phyloP scores from a whole-genome alignment of 352 stramenopile genomes.

The Phytophthora syringae region DNA sequence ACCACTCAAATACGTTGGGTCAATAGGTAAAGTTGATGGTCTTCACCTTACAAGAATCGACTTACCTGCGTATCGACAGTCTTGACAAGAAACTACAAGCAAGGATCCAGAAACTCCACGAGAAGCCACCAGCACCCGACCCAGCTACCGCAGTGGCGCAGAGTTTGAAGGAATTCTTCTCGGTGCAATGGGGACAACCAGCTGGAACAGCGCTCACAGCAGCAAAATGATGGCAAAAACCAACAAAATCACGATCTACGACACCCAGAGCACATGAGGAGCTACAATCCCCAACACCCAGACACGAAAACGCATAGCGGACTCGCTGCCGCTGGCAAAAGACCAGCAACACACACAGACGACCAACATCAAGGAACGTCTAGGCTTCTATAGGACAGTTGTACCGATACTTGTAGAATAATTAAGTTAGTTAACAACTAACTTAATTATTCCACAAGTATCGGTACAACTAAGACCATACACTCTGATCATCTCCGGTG shows the following conservation, averaged over 20 bases:
- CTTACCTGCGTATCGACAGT: too few relatives aligned
- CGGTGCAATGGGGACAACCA: neutral
- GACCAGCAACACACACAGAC: neutral
- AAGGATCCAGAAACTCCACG: too few relatives aligned
- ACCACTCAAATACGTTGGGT: too few relatives aligned
- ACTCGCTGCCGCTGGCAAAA: neutral
- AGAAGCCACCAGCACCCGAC: neutral
- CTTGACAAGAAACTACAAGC: neutral
- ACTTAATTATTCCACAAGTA: too few relatives aligned
- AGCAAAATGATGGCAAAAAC: neutral
- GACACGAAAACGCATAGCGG: neutral
- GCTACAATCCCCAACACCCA: neutral
- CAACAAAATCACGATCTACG: neutral
- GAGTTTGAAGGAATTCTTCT: neutral
- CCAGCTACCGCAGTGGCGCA: neutral
- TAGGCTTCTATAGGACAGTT: neutral
- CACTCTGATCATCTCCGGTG: too few relatives aligned
- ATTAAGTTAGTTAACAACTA: too few relatives aligned
- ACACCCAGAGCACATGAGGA: neutral
- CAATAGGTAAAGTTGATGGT: too few relatives aligned
- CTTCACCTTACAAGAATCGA: too few relatives aligned
- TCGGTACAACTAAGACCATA: too few relatives aligned
- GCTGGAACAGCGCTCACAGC: neutral
- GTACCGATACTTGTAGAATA: too few relatives aligned
- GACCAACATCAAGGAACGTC: neutral